phyloP scores from a whole-genome alignment of 2,329 filamentous ascomycete genomes.

The Aureobasidium melanogenum region DNA sequence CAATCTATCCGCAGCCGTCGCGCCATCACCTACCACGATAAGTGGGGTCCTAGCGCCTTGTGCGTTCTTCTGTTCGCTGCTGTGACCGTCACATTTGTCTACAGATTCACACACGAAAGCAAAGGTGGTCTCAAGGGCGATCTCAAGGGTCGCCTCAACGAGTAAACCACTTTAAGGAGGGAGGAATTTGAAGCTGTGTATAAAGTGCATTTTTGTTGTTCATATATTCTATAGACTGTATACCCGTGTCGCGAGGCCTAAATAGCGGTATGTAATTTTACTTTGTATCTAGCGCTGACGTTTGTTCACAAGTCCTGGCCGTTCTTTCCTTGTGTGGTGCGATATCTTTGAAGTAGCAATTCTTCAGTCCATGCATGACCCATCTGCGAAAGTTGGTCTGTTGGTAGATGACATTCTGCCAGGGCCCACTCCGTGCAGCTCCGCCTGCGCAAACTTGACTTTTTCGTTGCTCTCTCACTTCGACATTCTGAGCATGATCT shows the following conservation, averaged over 20 bases:
- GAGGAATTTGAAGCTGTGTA: neutral
- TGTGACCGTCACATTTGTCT: constrained; percentile 69
- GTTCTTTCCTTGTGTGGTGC: neutral
- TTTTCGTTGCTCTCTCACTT: too few species aligned
- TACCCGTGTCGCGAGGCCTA: constrained; percentile 4
- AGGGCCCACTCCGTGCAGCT: neutral
- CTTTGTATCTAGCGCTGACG: neutral
- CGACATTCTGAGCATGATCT: neutral
- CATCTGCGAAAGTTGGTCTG: neutral
- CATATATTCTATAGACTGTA: constrained; percentile 5
- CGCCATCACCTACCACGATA: constrained; percentile 87
- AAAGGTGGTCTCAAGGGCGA: constrained; percentile 37
- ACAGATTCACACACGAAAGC: constrained; percentile 54
- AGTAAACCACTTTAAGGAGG: neutral
- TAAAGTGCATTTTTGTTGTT: neutral
- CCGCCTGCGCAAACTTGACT: too few species aligned
- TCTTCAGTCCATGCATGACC: neutral
- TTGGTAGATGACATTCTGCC: neutral
- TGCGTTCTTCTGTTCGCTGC: constrained; percentile 64
- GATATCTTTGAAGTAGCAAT: neutral
- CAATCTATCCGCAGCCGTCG: constrained; percentile 72
- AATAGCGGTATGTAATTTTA: constrained; percentile 3
- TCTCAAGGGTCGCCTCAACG: neutral
- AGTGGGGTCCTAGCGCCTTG: constrained; percentile 70
- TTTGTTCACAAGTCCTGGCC: neutral